A percentile compares a stretch with the other conserved stretches of the same genome.
phyloP scores from a whole-genome alignment of 192 early-diverging fungal species.

The Martensiomyces pterosporus region DNA sequence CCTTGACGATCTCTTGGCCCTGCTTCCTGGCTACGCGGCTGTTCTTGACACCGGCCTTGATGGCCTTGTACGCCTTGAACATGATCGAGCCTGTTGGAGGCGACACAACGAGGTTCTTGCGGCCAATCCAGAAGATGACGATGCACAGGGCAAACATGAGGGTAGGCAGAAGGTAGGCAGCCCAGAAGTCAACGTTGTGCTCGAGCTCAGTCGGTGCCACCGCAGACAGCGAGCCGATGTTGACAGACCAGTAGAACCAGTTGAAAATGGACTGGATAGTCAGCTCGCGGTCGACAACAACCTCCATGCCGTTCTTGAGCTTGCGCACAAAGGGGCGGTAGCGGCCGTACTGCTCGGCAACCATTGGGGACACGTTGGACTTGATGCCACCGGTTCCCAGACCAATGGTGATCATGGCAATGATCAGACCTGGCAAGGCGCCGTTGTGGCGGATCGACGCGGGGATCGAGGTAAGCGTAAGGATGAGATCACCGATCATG shows the following conservation, averaged over 20 bases:
- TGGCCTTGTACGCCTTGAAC: conserved; percentile 6
- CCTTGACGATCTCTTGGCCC: neutral
- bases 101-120: conserved; percentile 35
- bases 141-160: conserved; percentile 49
- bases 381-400: conserved; percentile 76
- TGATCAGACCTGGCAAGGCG: conserved; percentile 58
- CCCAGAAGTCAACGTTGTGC: conserved; percentile 48
- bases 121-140: conserved; percentile 47
- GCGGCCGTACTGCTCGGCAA: conserved; percentile 61
- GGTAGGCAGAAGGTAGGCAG: conserved; percentile 51
- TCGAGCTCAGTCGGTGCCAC: conserved; percentile 51
- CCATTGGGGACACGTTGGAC: conserved; percentile 66
- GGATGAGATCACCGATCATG: conserved; percentile 55
- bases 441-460: conserved; percentile 47
- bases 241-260: conserved; percentile 70
- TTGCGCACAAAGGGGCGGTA: conserved; percentile 51
- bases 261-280: conserved; percentile 70
- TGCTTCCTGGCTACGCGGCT: conserved; percentile 15
- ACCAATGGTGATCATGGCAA: conserved; percentile 64
- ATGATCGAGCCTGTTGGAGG: conserved; percentile 51
- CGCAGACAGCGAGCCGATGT: conserved; percentile 51
- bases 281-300: conserved; percentile 57
- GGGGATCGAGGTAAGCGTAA: conserved; percentile 60
- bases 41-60: conserved; percentile 18
- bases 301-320: conserved; percentile 44